Evolutionary conservation across 495 filamentous ascomycete species (phyloP).

Genomic region (Aspergillus conjunctus): DNA sequence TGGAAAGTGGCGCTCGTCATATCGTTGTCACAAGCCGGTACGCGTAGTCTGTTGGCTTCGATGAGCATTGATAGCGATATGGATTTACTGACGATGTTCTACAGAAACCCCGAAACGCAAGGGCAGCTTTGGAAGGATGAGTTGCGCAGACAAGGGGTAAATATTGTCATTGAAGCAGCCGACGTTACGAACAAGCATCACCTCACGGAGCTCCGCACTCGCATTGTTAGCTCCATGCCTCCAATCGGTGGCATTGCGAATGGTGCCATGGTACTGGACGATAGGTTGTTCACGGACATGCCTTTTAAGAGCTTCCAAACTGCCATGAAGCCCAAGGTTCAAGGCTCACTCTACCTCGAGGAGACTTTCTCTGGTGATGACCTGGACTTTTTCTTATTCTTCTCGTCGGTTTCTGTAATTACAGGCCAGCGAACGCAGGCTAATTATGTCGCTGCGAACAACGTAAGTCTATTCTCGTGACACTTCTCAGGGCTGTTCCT

Average conservation of each 20-base stretch:
- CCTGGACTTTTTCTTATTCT: slow-evolving; percentile 64
- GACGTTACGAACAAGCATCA: too few species aligned
- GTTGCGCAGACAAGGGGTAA: too few species aligned
- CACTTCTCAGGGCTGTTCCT: too few species aligned
- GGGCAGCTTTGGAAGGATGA: too few species aligned
- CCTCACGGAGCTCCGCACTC: too few species aligned
- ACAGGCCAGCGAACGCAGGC: slow-evolving; percentile 59
- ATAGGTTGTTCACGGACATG: slow-evolving; percentile 24
- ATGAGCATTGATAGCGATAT: too few species aligned
- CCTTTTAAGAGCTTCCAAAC: background rate
- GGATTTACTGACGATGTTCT: too few species aligned
- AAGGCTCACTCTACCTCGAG: slow-evolving; percentile 31
- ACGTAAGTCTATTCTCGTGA: too few species aligned
- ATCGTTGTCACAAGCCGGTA: slow-evolving; percentile 53
- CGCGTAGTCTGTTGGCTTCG: too few species aligned
- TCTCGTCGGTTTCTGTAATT: slow-evolving; percentile 56
- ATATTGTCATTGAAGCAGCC: too few species aligned
- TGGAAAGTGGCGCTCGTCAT: slow-evolving; percentile 50
- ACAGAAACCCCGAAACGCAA: too few species aligned
- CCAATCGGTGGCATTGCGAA: slow-evolving; percentile 23
- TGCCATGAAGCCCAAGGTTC: slow-evolving; percentile 28
- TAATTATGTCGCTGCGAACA: slow-evolving; percentile 61
- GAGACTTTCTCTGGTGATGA: slow-evolving; percentile 27
- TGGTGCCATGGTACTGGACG: slow-evolving; percentile 30
- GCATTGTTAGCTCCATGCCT: too few species aligned